Conservation (phyloP, 2,329 filamentous ascomycete genomes). For the Microcyclospora tardicrescens region DNA sequence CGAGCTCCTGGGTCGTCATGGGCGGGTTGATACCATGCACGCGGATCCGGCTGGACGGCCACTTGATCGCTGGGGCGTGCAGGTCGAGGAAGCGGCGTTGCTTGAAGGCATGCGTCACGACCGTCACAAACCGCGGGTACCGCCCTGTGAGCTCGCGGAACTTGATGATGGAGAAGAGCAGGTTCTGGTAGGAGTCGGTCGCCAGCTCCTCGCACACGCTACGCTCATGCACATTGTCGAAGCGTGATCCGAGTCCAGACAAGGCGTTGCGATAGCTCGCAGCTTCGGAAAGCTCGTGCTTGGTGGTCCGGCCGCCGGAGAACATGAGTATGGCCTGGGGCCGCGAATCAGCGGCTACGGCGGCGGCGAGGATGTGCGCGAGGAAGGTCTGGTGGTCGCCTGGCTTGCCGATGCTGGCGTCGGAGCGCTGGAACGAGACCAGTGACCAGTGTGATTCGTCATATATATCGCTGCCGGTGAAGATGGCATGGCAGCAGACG, state of each 20-base stretch:
- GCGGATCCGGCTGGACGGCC: conserved; percentile 28
- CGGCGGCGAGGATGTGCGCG: conserved; percentile 56
- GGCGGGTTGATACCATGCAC: conserved; percentile 35
- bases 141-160: conserved; percentile 28
- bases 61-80: conserved; percentile 30
- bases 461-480: conserved; percentile 18
- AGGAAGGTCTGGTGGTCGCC: conserved; percentile 70
- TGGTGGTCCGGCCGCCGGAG: conserved; percentile 48
- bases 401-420: conserved; percentile 27
- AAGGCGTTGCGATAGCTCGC: conserved; percentile 13
- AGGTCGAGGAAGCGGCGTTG: conserved; percentile 28
- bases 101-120: conserved; percentile 38
- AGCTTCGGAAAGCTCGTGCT: conserved; percentile 14
- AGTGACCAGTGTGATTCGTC: conserved; percentile 48
- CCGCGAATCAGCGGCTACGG: conserved; percentile 38
- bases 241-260: conserved; percentile 5
- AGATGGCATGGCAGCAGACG: conserved; percentile 67
- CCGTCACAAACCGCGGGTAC: conserved; percentile 29
- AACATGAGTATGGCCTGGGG: conserved; percentile 47
- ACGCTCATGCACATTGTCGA: conserved; percentile 1
- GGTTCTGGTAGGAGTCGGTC: conserved; percentile 75
- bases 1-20: conserved; percentile 25
- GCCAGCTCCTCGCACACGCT: conserved; percentile 48
- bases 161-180: conserved; percentile 60
- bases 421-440: conserved; percentile 53